Evolutionary conservation across 106 monocot genomes (phyloP), one percentile per base, ranked within the genome.

Genomic region (Apostasia ramifera): DNA sequence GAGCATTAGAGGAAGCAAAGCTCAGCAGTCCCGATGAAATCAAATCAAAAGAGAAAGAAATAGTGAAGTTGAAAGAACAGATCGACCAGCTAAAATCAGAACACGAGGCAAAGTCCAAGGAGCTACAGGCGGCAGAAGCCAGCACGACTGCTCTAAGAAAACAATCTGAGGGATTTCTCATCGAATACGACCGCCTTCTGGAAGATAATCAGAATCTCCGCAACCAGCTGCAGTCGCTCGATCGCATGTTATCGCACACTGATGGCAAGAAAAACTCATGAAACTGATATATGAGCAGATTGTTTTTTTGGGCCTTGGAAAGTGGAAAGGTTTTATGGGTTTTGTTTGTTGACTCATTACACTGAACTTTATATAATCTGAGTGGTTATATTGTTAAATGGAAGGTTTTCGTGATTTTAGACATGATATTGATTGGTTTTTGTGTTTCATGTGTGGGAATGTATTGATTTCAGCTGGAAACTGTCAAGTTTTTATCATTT

Each of bases 151-250:
- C 88, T 73, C 76, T 91, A 9, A 91, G 58, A 47, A 91, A 82
- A 70, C 91, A 89, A 40, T 86, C 88, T 5, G 88, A 95, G 68
- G 86, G 86, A 4, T 70, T 89, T 44, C 72, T 82, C 59, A 71
- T 79, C 1, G 95, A 95, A 50, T 91, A 95, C 44, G 88, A 86
- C 10, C 76, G 83, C 6, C 70, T 95, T 10, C 55, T 88, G 61
- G 91, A 88, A 56, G 91, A 95, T 8, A 91, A 95, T 50, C 76
- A 82, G 77, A 80, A 71, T 42, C 83, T 95, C 6, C 80, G 81
- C 12, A 53, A 55, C 64, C 95, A 95, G 53, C 61, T 95, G 69
- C 81, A 91, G 70, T 88, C 88, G 4, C 78, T 91, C 8, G 91
- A 91, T 57, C 78, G 3, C 12, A 56, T 40, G 2, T 57, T 86